Evolutionary conservation across 345 rosid genomes (phyloP).

Genomic region (Orychophragmus violaceus): DNA sequence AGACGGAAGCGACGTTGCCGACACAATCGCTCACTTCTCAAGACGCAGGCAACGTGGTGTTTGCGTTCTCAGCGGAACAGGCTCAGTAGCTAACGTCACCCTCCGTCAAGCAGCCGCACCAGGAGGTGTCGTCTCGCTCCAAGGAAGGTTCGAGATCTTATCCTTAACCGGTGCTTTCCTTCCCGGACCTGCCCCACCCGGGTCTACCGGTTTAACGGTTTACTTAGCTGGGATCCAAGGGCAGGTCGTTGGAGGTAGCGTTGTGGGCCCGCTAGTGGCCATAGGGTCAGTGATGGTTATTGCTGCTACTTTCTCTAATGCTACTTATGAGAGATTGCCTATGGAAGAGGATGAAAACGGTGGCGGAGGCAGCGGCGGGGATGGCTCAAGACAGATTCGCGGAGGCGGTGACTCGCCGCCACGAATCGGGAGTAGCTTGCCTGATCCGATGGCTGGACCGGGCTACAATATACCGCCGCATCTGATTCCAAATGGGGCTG

Average conservation of each 20-base stretch:
- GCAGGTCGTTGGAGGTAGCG: slow-evolving; percentile 77
- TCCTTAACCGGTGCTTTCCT: slow-evolving; percentile 73
- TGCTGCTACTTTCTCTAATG: slow-evolving; percentile 80
- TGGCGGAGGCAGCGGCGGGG: background rate
- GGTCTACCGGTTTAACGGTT: slow-evolving; percentile 72
- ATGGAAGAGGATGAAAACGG: slow-evolving; percentile 63
- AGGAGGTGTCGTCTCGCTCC: slow-evolving; percentile 62
- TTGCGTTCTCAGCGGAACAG: slow-evolving; percentile 74
- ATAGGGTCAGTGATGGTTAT: slow-evolving; percentile 80
- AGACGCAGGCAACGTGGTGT: slow-evolving; percentile 73
- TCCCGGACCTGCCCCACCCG: slow-evolving; percentile 90
- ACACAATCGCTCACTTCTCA: slow-evolving; percentile 67
- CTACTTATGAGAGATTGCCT: slow-evolving; percentile 77
- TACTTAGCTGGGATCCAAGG: slow-evolving; percentile 76
- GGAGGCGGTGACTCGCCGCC: slow-evolving; percentile 49
- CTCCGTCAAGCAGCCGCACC: slow-evolving; percentile 78
- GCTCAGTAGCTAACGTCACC: slow-evolving; percentile 76
- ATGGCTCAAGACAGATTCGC: slow-evolving; percentile 41
- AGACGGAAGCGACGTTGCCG: slow-evolving; percentile 69
- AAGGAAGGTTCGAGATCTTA: slow-evolving; percentile 72
- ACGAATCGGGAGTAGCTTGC: slow-evolving; percentile 38
- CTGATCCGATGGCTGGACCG: slow-evolving; percentile 40
- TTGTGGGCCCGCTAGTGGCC: slow-evolving; percentile 60
- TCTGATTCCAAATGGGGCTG: slow-evolving; percentile 39
- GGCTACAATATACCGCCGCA: slow-evolving; percentile 49